Evolutionary conservation across 345 rosid genomes (phyloP), one percentile per base, ranked within the genome.

Genomic region (Orychophragmus violaceus): DNA sequence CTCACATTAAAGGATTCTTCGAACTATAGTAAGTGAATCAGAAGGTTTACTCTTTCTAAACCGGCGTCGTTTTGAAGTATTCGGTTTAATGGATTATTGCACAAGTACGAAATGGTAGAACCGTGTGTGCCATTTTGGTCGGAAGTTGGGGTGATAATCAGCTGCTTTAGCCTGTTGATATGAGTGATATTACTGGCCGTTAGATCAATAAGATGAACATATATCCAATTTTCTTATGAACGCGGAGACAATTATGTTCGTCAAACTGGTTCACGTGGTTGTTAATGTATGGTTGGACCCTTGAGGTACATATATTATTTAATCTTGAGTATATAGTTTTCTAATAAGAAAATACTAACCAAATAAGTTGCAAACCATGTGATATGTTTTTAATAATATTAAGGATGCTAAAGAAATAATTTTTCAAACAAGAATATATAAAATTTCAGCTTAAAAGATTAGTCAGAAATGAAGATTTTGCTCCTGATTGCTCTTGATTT

Each of bases 261-360:
- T 62, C 69, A 63, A 71, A 71, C 13, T 54, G 75, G 48, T 62
- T 44, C 75, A 62, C 69, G 75, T 71, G 69, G 25, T 45, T 63
- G 58, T 63, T 71, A 17, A n/a, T 9, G 33, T 62, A 24, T 54
- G 30, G 64, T 55, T 71, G 58, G 75, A 63, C 69, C 69, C 32
- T 63, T n/a, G 46, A 39, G 17, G n/a, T 16, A 25, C 6, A 7
- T 9, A 8, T 21, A 35, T 28, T 36, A 57, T 21, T 22, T 5
- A 9, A 27, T 36, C 27, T 60, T 50, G 23, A 50, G 3, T 33
- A 16, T 1, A 8, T 9, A 3, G 3, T 32, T 6, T 55, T n/a
- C 5, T n/a, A 9, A 21, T 32, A 45, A 3, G 36, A 45, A 56
- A 22, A 16, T 58, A 46, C 28, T 66, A 33, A 46, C 10, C 8